phyloP scores from a whole-genome alignment of 805 yeast genomes.

The Limtongozyma cylindracea region DNA sequence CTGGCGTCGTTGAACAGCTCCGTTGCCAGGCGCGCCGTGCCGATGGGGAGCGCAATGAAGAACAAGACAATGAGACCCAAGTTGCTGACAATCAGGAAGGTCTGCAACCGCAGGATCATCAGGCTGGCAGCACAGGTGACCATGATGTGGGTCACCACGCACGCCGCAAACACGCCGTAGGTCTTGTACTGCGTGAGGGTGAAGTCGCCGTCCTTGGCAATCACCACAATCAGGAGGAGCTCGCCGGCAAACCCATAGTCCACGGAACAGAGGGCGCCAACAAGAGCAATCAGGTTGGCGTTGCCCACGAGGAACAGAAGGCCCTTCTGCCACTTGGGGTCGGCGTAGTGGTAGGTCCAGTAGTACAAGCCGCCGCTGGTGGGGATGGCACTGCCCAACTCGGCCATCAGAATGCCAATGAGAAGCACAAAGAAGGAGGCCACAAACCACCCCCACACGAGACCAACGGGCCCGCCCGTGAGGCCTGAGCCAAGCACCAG shows the following conservation, averaged over 20 bases:
- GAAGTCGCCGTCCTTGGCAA: neutral
- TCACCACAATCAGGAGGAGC: neutral
- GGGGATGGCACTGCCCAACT: slow-evolving; percentile 2
- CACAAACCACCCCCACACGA: slow-evolving; percentile 2
- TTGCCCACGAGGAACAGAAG: slow-evolving; percentile 1
- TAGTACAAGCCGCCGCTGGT: slow-evolving; percentile 2
- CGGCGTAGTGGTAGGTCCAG: slow-evolving; percentile 1
- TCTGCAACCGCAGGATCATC: neutral
- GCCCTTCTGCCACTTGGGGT: slow-evolving; percentile 1
- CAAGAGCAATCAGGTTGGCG: neutral
- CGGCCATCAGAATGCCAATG: slow-evolving; percentile 1
- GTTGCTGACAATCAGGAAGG: neutral
- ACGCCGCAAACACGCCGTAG: neutral
- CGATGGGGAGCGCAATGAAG: neutral
- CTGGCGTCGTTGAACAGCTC: slow-evolving; percentile 1
- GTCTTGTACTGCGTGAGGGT: neutral
- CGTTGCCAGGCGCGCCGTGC: neutral
- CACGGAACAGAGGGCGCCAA: neutral
- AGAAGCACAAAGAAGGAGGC: slow-evolving; percentile 1
- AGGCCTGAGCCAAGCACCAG: slow-evolving; percentile 1
- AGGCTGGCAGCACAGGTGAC: no score
- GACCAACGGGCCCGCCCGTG: slow-evolving; percentile 1
- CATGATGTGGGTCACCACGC: no score
- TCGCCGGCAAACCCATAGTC: neutral
- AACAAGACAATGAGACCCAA: neutral